Conservation (phyloP, 768 basidiomycete genomes). For the Pulveroboletus sp. region DNA sequence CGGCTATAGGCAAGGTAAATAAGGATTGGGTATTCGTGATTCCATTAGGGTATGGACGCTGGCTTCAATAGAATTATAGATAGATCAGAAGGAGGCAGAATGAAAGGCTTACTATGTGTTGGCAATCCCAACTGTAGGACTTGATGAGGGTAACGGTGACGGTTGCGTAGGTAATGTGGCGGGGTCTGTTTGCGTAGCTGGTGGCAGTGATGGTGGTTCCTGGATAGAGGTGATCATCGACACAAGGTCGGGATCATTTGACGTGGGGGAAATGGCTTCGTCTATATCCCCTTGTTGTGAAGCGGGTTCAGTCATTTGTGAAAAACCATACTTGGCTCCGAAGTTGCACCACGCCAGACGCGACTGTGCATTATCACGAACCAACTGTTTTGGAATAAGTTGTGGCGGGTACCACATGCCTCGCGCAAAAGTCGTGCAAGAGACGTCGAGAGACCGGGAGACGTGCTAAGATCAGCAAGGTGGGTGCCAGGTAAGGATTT, state of each 20-base stretch:
- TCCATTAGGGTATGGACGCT: neutral
- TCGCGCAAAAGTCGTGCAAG: slow-evolving; percentile 5
- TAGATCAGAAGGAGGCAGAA: neutral
- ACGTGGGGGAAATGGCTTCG: neutral
- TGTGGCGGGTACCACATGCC: neutral
- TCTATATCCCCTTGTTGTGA: neutral
- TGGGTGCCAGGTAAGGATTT: neutral
- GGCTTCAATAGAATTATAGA: neutral
- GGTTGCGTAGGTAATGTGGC: neutral
- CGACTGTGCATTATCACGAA: neutral
- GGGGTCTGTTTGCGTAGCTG: neutral
- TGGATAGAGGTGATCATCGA: neutral
- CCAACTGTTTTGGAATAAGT: neutral
- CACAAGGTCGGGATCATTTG: neutral
- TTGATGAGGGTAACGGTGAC: neutral
- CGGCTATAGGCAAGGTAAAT: neutral
- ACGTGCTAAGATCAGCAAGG: neutral
- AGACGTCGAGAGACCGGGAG: neutral
- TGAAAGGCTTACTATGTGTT: neutral
- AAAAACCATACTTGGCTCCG: neutral
- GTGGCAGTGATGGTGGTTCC: neutral
- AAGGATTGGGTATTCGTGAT: neutral
- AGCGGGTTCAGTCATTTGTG: neutral
- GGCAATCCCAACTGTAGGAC: neutral
- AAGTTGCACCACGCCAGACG: neutral